Base-by-base conservation (phyloP, 306 rosid species). In the Prunus mume region DNA sequence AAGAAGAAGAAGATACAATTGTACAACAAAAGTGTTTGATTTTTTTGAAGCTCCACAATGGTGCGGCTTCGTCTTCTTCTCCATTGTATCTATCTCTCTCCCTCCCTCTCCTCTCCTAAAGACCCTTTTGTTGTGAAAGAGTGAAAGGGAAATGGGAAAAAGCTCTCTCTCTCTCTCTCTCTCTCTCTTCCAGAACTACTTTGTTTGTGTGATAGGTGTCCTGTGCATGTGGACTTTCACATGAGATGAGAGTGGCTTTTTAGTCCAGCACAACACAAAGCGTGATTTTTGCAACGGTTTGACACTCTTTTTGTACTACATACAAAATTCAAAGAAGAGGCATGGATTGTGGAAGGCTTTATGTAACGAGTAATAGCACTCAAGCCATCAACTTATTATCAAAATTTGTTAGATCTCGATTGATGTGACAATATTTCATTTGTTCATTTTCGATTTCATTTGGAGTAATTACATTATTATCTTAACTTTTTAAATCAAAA, bases 61-160 rank as follows among this genome's bases (percentile, higher is more conserved):
- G 61, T 61, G 71, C 3, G 55, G 74, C 3, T 27, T 81, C 43
- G 9, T 38, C 43, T 69, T 49, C 77, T 83, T 62, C 74, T 67
- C 85, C 90, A 84, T 85, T 64, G 70, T 78, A 14, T 38, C 2
- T 38, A 0, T 25, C 13, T 18, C 81, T 68, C 83, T 80, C 80
- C 90, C 85, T 86, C 81, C 87, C 90, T 38, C 38, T 25, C n/a
- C 65, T 12, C 54, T 84, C 87, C 86, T 71, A 85, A 83, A 76
- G 70, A 71, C 45, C 5, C 43, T 76, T 63, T 60, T 58, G 10
- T 9, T 43, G 18, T 24, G 8, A 38, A 85, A 88, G 87, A 89
- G 90, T 51, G 83, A 89, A 83, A 83, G 82, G 87, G 86, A 79
- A 49, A 76, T 72, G 24, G 67, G 63, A 83, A 55, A 49, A 51